Evolutionary conservation across 169 alveolate genomes (phyloP).

Genomic region (Plasmodium falciparum): DNA sequence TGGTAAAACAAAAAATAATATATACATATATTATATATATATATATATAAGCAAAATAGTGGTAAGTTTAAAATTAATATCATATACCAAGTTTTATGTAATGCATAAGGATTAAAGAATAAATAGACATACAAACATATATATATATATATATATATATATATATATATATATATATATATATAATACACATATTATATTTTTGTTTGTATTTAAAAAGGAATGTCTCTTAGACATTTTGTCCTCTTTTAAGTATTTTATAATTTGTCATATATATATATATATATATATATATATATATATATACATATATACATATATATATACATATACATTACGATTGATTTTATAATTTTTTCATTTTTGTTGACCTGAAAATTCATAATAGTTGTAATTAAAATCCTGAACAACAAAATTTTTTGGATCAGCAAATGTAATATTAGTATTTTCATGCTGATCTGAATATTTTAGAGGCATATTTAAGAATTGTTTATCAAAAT

Average conservation of each 20-base stretch:
- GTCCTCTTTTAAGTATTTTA: too few relatives aligned
- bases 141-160: too few relatives aligned
- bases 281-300: neutral
- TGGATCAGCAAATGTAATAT: neutral
- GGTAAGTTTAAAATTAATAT: too few relatives aligned
- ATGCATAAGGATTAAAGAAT: too few relatives aligned
- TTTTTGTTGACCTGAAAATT: neutral
- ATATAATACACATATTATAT: neutral
- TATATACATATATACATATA: neutral
- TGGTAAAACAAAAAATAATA: too few relatives aligned
- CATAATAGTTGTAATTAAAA: conserved; percentile 56
- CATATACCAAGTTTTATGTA: too few relatives aligned
- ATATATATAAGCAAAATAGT: too few relatives aligned
- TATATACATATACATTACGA: neutral
- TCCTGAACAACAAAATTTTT: conserved; percentile 10
- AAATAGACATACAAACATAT: too few relatives aligned
- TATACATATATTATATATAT: too few relatives aligned
- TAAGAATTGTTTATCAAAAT: conserved; percentile 76
- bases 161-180: neutral
- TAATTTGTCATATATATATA: neutral
- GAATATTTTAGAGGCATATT: conserved; percentile 45
- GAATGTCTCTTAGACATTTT: too few relatives aligned
- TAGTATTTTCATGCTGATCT: conserved; percentile 30
- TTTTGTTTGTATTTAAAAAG: too few relatives aligned
- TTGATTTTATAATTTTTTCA: neutral